Conservation (phyloP, 2,329 filamentous ascomycete genomes). For the Cladosporium sp. region DNA sequence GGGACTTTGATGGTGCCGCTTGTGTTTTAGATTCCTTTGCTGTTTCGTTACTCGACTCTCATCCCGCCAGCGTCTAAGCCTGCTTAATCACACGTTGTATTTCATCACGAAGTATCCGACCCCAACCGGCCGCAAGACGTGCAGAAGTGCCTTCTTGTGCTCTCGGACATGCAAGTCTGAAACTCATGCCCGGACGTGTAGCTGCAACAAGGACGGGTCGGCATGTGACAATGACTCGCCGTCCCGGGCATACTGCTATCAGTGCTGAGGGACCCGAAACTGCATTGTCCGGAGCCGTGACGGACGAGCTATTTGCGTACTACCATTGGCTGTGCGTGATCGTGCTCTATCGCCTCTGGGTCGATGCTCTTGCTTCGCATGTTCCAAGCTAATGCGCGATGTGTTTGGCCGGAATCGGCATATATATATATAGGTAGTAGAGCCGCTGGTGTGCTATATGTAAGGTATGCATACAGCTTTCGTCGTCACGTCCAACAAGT, state of each 20-base stretch:
- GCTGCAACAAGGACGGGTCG: neutral
- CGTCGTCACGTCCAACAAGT: too few species aligned
- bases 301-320: neutral
- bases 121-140: too few species aligned
- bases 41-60: too few species aligned
- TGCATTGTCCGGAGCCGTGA: neutral
- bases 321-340: neutral
- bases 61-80: too few species aligned
- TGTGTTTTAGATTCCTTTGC: too few species aligned
- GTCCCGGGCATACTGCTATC: neutral
- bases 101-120: too few species aligned
- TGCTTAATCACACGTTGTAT: too few species aligned
- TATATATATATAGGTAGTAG: too few species aligned
- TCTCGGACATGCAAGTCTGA: neutral
- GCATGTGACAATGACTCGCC: neutral
- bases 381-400: neutral
- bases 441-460: too few species aligned
- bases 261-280: slow-evolving; percentile 3
- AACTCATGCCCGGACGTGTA: neutral
- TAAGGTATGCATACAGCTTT: too few species aligned
- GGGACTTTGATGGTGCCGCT: too few species aligned
- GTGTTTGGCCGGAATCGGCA: too few species aligned
- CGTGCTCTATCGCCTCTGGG: neutral
- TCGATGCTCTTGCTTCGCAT: neutral
- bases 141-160: neutral